Conservation (phyloP, 1,284 basidiomycete species). For the Microbotryum violaceum region DNA sequence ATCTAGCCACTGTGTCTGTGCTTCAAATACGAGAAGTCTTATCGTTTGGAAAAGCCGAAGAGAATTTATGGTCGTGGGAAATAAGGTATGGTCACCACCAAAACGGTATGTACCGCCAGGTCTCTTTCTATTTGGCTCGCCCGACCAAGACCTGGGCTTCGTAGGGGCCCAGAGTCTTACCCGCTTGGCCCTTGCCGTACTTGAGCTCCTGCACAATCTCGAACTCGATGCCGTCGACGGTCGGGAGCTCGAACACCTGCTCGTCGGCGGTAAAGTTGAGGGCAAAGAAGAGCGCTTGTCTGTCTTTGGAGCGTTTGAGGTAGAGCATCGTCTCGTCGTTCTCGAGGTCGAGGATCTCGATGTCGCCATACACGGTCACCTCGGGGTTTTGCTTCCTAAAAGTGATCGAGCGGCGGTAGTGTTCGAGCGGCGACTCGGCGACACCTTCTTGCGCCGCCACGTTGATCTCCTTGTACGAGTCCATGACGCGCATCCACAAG, state of each 20-base stretch:
- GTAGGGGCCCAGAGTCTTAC: neutral
- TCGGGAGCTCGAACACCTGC: constrained; percentile 13
- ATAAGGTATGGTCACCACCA: too few species aligned
- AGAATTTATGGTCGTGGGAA: too few species aligned
- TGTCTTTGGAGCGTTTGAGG: constrained; percentile 43
- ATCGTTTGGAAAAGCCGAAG: too few species aligned
- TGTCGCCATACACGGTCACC: constrained; percentile 49
- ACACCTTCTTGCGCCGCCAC: constrained; percentile 50
- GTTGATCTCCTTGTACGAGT: constrained; percentile 61
- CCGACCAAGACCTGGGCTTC: neutral
- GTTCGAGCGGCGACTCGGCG: constrained; percentile 47
- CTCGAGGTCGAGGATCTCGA: constrained; percentile 46
- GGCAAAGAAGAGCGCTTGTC: constrained; percentile 42
- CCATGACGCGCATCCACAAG: constrained; percentile 70
- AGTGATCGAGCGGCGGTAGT: constrained; percentile 53
- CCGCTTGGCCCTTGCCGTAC: neutral
- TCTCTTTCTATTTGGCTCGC: too few species aligned
- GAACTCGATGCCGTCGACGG: neutral
- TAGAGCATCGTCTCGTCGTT: constrained; percentile 54
- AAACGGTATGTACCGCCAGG: too few species aligned
- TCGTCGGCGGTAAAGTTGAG: constrained; percentile 50
- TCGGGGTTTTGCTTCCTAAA: constrained; percentile 50
- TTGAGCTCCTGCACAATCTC: neutral
- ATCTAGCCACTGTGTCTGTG: too few species aligned
- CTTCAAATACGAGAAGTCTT: too few species aligned